phyloP scores from a whole-genome alignment of 257 asterid species.

The Forsythia suspensa region DNA sequence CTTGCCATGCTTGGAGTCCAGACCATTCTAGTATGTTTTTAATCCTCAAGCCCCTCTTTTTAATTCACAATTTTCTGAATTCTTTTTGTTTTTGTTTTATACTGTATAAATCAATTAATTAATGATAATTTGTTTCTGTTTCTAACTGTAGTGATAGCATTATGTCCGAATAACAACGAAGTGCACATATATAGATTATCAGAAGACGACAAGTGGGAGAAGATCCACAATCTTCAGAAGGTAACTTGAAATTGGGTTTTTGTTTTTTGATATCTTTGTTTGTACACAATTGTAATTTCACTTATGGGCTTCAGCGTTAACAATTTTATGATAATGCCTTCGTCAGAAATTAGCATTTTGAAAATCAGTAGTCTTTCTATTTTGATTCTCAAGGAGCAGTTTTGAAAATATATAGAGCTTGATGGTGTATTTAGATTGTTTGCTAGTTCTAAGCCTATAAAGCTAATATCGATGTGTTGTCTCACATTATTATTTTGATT shows the following conservation, averaged over 20 bases:
- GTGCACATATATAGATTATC: slow-evolving; percentile 74
- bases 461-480: not conserved
- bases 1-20: slow-evolving; percentile 97
- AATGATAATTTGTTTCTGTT: slow-evolving; percentile 17
- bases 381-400: slow-evolving; percentile 14
- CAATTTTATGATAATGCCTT: slow-evolving; percentile 2
- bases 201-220: slow-evolving; percentile 95
- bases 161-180: slow-evolving; percentile 88
- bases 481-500: not conserved
- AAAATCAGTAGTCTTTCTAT: not conserved
- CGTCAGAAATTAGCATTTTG: not conserved
- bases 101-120: slow-evolving; percentile 5
- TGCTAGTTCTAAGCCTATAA: not conserved
- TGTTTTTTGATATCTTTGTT: slow-evolving; percentile 2
- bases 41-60: not conserved
- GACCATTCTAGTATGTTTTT: slow-evolving; percentile 69
- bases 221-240: slow-evolving; percentile 92
- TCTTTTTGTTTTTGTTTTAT: not conserved
- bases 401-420: not conserved
- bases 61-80: not conserved
- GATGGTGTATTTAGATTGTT: not conserved
- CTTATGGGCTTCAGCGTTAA: not conserved
- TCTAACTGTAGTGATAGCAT: slow-evolving; percentile 70
- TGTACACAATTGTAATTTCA: not conserved
- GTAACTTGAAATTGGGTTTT: slow-evolving; percentile 30